Evolutionary conservation across 139 green algal genomes (phyloP).

Genomic region (Chlamydomonas urium): DNA sequence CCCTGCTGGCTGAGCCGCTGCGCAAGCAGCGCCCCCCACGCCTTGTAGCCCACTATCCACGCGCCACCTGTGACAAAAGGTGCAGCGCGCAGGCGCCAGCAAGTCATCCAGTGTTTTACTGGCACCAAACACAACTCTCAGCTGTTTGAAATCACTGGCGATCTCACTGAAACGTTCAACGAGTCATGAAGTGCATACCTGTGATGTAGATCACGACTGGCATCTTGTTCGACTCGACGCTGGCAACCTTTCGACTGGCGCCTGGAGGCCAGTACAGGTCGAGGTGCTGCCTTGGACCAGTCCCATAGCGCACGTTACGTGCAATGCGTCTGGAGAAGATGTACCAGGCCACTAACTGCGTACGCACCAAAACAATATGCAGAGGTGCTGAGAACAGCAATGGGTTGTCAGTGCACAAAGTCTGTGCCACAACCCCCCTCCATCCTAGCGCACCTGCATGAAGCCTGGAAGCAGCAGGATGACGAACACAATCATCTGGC

Average conservation of each 20-base stretch:
- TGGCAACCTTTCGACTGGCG: too few relatives aligned
- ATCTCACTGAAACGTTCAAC: too few relatives aligned
- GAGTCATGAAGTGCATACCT: too few relatives aligned
- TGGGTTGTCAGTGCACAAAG: too few relatives aligned
- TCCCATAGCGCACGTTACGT: slow-evolving; percentile 70
- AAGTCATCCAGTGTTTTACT: slow-evolving; percentile 1
- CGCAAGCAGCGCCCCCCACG: slow-evolving; percentile 86
- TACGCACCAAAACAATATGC: too few relatives aligned
- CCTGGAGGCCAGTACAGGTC: slow-evolving; percentile 78
- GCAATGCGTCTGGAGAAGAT: slow-evolving; percentile 61
- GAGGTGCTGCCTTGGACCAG: slow-evolving; percentile 67
- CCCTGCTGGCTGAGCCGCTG: slow-evolving; percentile 72
- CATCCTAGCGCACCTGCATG: slow-evolving; percentile 29
- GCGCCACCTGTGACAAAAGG: slow-evolving; percentile 63
- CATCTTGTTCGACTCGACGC: too few relatives aligned
- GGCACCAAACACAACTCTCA: too few relatives aligned
- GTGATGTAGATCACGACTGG: too few relatives aligned
- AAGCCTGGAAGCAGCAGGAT: slow-evolving; percentile 56
- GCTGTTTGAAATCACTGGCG: too few relatives aligned
- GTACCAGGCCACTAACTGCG: slow-evolving; percentile 77
- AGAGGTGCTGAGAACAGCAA: too few relatives aligned
- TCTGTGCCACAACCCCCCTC: too few relatives aligned
- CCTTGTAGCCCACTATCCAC: slow-evolving; percentile 95
- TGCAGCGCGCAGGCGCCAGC: not conserved
- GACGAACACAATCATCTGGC: slow-evolving; percentile 47